A percentile compares a stretch with the other conserved stretches of the same genome.
phyloP scores from a whole-genome alignment of 2,329 filamentous ascomycete species.

The Scorias spongiosa region DNA sequence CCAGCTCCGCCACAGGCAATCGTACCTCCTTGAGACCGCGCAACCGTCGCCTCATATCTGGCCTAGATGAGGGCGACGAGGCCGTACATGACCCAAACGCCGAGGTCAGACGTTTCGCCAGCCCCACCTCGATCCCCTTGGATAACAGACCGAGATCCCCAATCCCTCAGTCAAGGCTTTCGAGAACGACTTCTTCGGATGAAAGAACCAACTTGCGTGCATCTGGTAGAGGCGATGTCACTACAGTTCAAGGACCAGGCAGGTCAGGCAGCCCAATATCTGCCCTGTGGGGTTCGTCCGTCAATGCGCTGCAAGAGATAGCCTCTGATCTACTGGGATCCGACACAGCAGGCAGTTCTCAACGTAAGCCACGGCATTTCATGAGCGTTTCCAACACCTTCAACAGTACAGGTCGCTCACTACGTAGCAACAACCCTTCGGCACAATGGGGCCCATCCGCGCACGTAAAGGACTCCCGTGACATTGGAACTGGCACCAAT shows the following conservation, averaged over 20 bases:
- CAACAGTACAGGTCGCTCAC: conserved; percentile 17
- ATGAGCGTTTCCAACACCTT: conserved; percentile 8
- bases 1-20: conserved; percentile 21
- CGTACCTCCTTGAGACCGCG: conserved; percentile 31
- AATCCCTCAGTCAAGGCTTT: conserved; percentile 23
- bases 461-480: conserved; percentile 19
- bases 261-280: conserved; percentile 16
- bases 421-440: conserved; percentile 12
- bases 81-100: conserved; percentile 19
- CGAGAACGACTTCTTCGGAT: conserved; percentile 2
- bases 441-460: conserved; percentile 32
- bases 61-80: conserved; percentile 29
- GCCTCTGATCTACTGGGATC: conserved; percentile 33
- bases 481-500: conserved; percentile 29
- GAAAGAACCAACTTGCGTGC: conserved; percentile 2
- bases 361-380: background rate
- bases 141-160: conserved; percentile 27
- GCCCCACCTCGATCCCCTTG: conserved; percentile 23
- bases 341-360: conserved; percentile 14
- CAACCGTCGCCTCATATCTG: conserved; percentile 31
- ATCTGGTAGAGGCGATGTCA: background rate
- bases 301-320: conserved; percentile 33
- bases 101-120: conserved; percentile 16
- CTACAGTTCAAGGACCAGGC: background rate
- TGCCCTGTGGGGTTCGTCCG: conserved; percentile 32